Evolutionary conservation across 2,329 filamentous ascomycete species (phyloP).

Genomic region (Trichoderma koningiopsis): DNA sequence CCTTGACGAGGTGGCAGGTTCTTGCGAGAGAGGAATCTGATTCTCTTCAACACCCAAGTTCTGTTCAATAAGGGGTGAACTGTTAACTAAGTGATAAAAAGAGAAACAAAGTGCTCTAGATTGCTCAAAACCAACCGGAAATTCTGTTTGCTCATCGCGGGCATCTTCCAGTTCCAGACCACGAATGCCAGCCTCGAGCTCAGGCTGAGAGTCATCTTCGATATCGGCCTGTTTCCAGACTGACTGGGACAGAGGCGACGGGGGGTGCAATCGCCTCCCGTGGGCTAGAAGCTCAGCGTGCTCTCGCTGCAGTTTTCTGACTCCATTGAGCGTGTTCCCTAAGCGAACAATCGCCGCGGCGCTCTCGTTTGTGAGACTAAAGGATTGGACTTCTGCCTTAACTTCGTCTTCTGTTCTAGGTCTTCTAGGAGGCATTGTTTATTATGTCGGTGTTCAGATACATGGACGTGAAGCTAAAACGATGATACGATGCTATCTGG

Average conservation of each 20-base stretch:
- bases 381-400: not conserved
- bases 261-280: not conserved
- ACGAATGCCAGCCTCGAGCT: not conserved
- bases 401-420: not conserved
- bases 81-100: not conserved
- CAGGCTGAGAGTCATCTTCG: not conserved
- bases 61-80: not conserved
- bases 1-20: not conserved
- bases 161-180: not conserved
- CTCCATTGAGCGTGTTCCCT: not conserved
- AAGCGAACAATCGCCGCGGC: conserved; percentile 6
- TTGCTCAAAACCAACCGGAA: not conserved
- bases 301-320: not conserved
- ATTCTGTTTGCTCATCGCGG: not conserved
- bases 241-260: not conserved
- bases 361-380: not conserved
- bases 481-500: not conserved
- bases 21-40: not conserved
- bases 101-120: not conserved
- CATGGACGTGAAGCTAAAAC: not conserved
- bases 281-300: not conserved
- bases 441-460: not conserved
- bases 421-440: not conserved
- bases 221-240: conserved; percentile 4
- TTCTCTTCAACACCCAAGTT: not conserved